These are phyloP conservation scores for Backusella macrospora DNA, from an alignment of 192 early-diverging fungal species.

Conservation along the genomic window DNA sequence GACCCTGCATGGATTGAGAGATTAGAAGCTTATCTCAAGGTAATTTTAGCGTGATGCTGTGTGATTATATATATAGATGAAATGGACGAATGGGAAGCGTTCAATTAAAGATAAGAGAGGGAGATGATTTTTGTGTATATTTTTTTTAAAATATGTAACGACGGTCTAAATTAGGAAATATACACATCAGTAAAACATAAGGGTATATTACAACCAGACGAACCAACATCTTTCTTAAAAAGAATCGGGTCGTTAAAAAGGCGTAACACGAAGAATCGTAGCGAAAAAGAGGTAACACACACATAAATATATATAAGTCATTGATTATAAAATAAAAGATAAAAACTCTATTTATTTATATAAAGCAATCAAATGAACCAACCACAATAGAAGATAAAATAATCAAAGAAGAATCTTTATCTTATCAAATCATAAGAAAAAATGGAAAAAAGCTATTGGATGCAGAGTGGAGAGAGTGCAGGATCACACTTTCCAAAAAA, in stretches of 20 bases:
- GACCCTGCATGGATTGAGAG: slow-evolving; percentile 46
- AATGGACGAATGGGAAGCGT: neutral
- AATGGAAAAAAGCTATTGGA: neutral
- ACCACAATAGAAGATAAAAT: neutral
- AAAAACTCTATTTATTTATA: neutral
- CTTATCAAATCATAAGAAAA: neutral
- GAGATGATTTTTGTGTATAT: too few relatives aligned
- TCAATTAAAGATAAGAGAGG: neutral
- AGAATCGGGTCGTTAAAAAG: slow-evolving; percentile 23
- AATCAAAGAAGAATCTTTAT: neutral
- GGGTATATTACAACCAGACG: slow-evolving; percentile 16
- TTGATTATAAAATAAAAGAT: neutral
- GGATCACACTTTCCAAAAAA: slow-evolving; percentile 12
- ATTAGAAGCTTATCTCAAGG: slow-evolving; percentile 53
- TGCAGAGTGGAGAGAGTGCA: slow-evolving; percentile 17
- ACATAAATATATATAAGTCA: neutral
- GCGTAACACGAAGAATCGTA: slow-evolving; percentile 8
- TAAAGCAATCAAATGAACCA: neutral
- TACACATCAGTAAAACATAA: slow-evolving; percentile 20
- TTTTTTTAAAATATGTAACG: neutral
- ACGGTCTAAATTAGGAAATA: slow-evolving; percentile 8
- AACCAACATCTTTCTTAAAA: slow-evolving; percentile 14
- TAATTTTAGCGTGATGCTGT: slow-evolving; percentile 1
- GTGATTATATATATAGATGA: neutral
- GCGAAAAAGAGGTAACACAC: slow-evolving; percentile 6